A percentile compares a stretch with the other conserved stretches of the same genome.
Conservation (phyloP, 116 monocot species). For the Iris pallida region DNA sequence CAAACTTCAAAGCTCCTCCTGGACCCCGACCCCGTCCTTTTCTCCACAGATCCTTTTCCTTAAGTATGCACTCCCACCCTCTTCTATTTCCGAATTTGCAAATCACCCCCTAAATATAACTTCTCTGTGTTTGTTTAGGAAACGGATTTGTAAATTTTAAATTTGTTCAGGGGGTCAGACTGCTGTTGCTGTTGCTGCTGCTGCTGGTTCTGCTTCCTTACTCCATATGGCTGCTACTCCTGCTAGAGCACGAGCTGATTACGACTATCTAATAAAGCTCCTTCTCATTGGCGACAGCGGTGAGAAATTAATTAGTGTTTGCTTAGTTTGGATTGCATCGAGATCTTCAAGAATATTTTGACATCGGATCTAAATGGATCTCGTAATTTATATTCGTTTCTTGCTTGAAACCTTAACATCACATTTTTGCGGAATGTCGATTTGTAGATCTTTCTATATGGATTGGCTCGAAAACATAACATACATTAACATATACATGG, state of each 20-base stretch:
- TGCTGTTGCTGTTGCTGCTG: neutral
- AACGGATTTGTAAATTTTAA: neutral
- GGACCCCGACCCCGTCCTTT: too few species aligned
- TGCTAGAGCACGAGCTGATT: conserved; percentile 71
- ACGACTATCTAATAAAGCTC: conserved; percentile 83
- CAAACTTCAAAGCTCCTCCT: too few species aligned
- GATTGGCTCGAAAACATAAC: too few species aligned
- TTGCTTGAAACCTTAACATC: too few species aligned
- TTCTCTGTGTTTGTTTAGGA: neutral
- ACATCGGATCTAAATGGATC: too few species aligned
- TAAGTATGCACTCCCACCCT: neutral
- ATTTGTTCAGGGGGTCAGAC: neutral
- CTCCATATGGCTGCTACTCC: conserved; percentile 55
- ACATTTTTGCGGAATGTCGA: too few species aligned
- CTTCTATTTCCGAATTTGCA: neutral
- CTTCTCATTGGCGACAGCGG: conserved; percentile 40
- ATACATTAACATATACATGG: too few species aligned
- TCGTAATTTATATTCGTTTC: too few species aligned
- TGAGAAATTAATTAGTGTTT: neutral
- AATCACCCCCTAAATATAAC: neutral
- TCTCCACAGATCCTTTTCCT: too few species aligned
- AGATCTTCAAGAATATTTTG: too few species aligned
- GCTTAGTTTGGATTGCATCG: too few species aligned
- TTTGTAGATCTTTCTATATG: too few species aligned
- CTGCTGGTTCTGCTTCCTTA: neutral